Percentiles rank a stretch among this genome's conserved stretches.
Conservation (phyloP, 305 asterid species). For the Monarda citriodora region DNA sequence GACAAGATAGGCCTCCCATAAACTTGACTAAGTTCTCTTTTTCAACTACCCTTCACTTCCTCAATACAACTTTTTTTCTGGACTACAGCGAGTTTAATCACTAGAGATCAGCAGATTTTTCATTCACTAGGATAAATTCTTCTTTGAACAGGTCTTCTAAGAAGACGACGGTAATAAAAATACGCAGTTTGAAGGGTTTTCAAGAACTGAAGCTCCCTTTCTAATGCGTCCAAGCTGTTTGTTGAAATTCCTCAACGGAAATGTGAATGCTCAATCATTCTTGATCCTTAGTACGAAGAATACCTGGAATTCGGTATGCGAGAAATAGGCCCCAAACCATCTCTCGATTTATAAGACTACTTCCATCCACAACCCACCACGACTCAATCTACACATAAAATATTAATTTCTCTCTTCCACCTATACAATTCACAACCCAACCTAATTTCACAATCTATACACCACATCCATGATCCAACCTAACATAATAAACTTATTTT, state of each 20-base stretch:
- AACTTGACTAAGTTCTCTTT: conserved; percentile 7
- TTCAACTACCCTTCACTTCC: background rate
- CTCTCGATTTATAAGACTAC: conserved; percentile 13
- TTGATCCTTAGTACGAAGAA: conserved; percentile 3
- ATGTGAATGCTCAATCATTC: background rate
- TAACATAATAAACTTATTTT: too few relatives aligned
- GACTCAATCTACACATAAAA: too few relatives aligned
- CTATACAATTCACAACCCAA: too few relatives aligned
- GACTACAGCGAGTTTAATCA: background rate
- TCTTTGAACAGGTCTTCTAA: conserved; percentile 4
- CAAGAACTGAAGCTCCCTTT: conserved; percentile 13
- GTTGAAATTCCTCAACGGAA: conserved; percentile 26
- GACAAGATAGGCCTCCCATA: background rate
- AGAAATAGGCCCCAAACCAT: conserved; percentile 98
- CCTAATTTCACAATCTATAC: too few relatives aligned
- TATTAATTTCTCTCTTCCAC: too few relatives aligned
- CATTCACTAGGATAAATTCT: background rate
- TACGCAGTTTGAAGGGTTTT: background rate
- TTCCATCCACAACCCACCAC: too few relatives aligned
- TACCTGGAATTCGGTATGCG: conserved; percentile 87
- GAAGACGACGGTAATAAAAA: background rate
- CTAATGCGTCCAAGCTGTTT: conserved; percentile 19
- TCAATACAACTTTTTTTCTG: background rate
- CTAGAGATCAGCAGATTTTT: conserved; percentile 7
- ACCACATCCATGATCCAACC: too few relatives aligned